These are phyloP conservation scores for Rhipidocladum racemiflorum DNA, from an alignment of 176 grass and related monocot species.

Conservation along the genomic window DNA sequence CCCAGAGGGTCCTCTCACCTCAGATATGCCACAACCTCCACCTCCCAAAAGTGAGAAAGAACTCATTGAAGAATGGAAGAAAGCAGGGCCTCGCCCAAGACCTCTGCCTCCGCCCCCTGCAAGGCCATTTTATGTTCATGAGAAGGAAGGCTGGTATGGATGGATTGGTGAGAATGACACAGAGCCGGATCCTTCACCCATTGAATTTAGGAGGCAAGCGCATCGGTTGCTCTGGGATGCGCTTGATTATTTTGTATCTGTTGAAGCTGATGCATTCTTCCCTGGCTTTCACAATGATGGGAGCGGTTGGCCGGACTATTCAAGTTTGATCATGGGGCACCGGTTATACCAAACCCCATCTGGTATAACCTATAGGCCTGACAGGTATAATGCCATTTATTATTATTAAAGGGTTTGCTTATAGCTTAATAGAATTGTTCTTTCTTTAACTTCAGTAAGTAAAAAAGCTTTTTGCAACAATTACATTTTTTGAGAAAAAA, in stretches of 20 bases:
- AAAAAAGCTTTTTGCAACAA: background rate
- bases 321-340: slow-evolving; percentile 95
- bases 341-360: slow-evolving; percentile 70
- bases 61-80: slow-evolving; percentile 91
- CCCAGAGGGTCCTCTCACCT: slow-evolving; percentile 66
- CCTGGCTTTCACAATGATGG: slow-evolving; percentile 88
- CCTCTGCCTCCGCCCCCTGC: slow-evolving; percentile 88
- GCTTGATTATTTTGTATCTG: slow-evolving; percentile 89
- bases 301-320: slow-evolving; percentile 74
- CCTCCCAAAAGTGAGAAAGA: slow-evolving; percentile 64
- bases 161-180: slow-evolving; percentile 84
- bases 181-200: slow-evolving; percentile 60
- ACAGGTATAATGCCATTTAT: slow-evolving; percentile 61
- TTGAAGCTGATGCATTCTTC: slow-evolving; percentile 97
- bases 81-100: slow-evolving; percentile 74
- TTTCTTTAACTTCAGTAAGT: background rate
- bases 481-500: slow-evolving; percentile 6
- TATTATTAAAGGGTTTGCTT: slow-evolving; percentile 3
- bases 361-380: slow-evolving; percentile 81
- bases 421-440: background rate
- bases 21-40: slow-evolving; percentile 52
- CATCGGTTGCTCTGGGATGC: slow-evolving; percentile 93
- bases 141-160: slow-evolving; percentile 98
- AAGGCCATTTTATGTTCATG: slow-evolving; percentile 88
- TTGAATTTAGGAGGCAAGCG: slow-evolving; percentile 68